These are phyloP conservation scores for Cicer bijugum DNA, from an alignment of 306 rosid genomes.

Conservation along the genomic window DNA sequence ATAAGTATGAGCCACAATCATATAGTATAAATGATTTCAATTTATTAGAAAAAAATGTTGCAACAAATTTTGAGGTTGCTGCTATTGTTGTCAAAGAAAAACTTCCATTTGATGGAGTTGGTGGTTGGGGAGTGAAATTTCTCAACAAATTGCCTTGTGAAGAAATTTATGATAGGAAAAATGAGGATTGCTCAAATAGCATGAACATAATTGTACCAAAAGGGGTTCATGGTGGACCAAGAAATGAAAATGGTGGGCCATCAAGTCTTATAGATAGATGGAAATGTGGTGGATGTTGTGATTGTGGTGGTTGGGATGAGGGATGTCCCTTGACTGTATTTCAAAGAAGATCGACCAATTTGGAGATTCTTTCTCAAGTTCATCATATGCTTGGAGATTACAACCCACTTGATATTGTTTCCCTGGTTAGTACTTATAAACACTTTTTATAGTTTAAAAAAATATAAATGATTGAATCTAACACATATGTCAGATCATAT, in stretches of 20 bases:
- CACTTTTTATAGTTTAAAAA: too few relatives aligned
- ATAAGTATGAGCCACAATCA: slow-evolving; percentile 32
- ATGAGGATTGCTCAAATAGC: slow-evolving; percentile 60
- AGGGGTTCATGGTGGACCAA: slow-evolving; percentile 90
- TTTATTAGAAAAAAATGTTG: slow-evolving; percentile 51
- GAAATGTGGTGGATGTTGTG: slow-evolving; percentile 83
- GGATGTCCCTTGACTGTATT: slow-evolving; percentile 88
- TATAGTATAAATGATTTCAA: slow-evolving; percentile 27
- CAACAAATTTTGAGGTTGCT: slow-evolving; percentile 81
- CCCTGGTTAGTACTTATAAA: slow-evolving; percentile 49
- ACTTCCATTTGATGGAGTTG: slow-evolving; percentile 54
- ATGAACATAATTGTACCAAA: slow-evolving; percentile 74
- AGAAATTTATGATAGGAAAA: slow-evolving; percentile 50
- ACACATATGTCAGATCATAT: too few relatives aligned
- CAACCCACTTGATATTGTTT: slow-evolving; percentile 60
- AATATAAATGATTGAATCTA: too few relatives aligned
- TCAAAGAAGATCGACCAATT: slow-evolving; percentile 52
- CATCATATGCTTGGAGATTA: slow-evolving; percentile 57
- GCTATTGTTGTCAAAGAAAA: slow-evolving; percentile 74
- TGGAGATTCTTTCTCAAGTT: slow-evolving; percentile 42
- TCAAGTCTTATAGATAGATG: slow-evolving; percentile 85
- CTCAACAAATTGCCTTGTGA: slow-evolving; percentile 64
- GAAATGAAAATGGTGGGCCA: slow-evolving; percentile 71
- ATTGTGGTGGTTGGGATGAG: slow-evolving; percentile 98
- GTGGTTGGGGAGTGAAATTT: slow-evolving; percentile 98